These are phyloP conservation scores for Penicillium manginii DNA, from an alignment of 495 filamentous ascomycete genomes.

Conservation along the genomic window DNA sequence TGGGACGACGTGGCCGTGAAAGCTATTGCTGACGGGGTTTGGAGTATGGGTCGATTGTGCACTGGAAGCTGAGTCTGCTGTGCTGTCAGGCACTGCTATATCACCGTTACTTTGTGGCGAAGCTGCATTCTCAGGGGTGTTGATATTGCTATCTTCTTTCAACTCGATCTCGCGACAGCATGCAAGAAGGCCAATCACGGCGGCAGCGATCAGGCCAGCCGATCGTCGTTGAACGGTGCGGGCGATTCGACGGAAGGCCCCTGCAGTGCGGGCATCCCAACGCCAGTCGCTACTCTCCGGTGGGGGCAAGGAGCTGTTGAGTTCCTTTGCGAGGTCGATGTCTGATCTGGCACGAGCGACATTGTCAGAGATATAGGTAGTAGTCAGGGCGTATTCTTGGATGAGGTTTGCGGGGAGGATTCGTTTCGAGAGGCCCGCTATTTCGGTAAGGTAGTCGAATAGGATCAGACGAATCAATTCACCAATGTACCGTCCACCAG, in stretches of 20 bases:
- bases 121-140: constrained; percentile 37
- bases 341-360: constrained; percentile 54
- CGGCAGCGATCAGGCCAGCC: constrained; percentile 71
- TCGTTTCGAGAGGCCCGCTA: constrained; percentile 37
- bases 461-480: constrained; percentile 77
- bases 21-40: constrained; percentile 16
- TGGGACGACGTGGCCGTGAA: constrained; percentile 48
- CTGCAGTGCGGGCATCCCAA: constrained; percentile 63
- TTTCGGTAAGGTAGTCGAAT: constrained; percentile 62
- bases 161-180: constrained; percentile 67
- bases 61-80: constrained; percentile 11
- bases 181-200: constrained; percentile 67
- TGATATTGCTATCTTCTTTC: constrained; percentile 46
- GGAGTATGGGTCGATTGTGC: neutral
- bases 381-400: constrained; percentile 67
- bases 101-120: constrained; percentile 36
- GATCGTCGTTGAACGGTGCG: constrained; percentile 68
- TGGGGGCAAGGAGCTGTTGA: constrained; percentile 58
- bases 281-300: constrained; percentile 49
- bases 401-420: constrained; percentile 60
- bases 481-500: constrained; percentile 79
- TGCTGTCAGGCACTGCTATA: constrained; percentile 10
- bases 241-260: constrained; percentile 62
- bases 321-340: constrained; percentile 51
- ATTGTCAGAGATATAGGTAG: constrained; percentile 69